Base-by-base conservation (phyloP, 2,329 filamentous ascomycete genomes). In the Monilinia laxa region DNA sequence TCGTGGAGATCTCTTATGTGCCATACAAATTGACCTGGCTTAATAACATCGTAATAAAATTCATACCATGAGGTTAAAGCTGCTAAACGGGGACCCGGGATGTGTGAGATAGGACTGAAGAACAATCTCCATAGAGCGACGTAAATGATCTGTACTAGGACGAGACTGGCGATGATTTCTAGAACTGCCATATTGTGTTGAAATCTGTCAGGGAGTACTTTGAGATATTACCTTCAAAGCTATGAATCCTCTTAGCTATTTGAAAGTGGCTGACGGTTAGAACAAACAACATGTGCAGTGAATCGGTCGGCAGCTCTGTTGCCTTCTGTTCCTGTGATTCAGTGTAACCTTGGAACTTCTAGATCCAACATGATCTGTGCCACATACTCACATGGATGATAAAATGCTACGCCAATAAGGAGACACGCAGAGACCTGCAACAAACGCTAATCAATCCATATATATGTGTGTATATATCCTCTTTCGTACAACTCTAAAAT, bases 1-100 rank as follows among this genome's bases (percentile, higher is more conserved):
- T 78, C 70, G 70, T 82, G 80, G 70, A 82, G 72, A 60, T 78
- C 74, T 58, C 75, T 71, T 35, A 82, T 79, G 65, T 80, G 76
- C 70, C 76, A 79, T 18, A 74, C 79, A 66, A 80, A 81, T 70
- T 79, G 74, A 7, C 20, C 31, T 1, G 79, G 81, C 9, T 77
- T 72, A 47, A 79, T 67, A 23, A 81, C 74, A 67, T 82, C 80
- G 65, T 81, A 81, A 71, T 80, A 82, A 10, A 68, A 62, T 45
- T 74, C 69, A 57, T 75, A 75, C 73, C 68, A 73, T 11, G 54
- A 51, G 2, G 72, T 75, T 31, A 74, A 69, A 6, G 75, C 76
- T 18, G 76, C 76, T 0, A 75, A 64, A 20, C 68, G 74, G 4
- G 76, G 76, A 7, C 76, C 76, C 1, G 73, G 75, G 54, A 77